Percentiles rank a stretch among this genome's conserved stretches.
phyloP scores from a whole-genome alignment of 2,329 filamentous ascomycete genomes.

The Hypoxylon sp. region DNA sequence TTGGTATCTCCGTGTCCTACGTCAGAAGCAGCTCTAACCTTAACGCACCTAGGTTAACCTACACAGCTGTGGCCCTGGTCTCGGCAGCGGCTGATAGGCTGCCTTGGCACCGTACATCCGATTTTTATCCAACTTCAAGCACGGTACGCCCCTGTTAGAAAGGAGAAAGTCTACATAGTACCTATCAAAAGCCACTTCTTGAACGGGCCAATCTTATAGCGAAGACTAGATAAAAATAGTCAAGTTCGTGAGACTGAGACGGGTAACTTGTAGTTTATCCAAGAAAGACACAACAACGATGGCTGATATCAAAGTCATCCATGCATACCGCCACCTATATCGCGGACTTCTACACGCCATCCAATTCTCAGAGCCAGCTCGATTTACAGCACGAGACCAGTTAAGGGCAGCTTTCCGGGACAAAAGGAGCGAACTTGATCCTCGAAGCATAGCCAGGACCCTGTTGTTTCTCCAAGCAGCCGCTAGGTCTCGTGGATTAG shows the following conservation, averaged over 20 bases:
- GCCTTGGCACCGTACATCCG: conserved; percentile 22
- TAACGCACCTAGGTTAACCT: too few species aligned
- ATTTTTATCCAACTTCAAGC: conserved; percentile 11
- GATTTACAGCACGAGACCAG: conserved; percentile 70
- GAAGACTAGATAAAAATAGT: too few species aligned
- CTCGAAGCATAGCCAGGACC: conserved; percentile 70
- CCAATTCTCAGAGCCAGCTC: conserved; percentile 76
- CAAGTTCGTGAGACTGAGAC: too few species aligned
- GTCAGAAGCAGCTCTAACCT: neutral
- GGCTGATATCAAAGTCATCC: conserved; percentile 61
- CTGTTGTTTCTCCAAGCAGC: conserved; percentile 77
- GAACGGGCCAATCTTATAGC: neutral
- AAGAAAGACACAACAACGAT: conserved; percentile 36
- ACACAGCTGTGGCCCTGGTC: conserved; percentile 9
- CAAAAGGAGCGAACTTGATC: conserved; percentile 59
- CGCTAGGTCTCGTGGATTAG: conserved; percentile 70
- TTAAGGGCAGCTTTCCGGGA: conserved; percentile 70
- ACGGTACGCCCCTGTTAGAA: neutral
- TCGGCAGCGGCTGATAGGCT: conserved; percentile 31
- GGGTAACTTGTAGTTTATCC: neutral
- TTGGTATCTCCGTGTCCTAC: conserved; percentile 19
- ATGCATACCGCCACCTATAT: conserved; percentile 78
- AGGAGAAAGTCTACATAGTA: neutral
- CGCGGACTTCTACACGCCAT: conserved; percentile 76
- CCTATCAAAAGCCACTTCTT: neutral